Percentiles rank a stretch among this genome's conserved stretches.
These are phyloP conservation scores for Colletotrichum liaoningense DNA, from an alignment of 2,329 filamentous ascomycete species.

Conservation along the genomic window DNA sequence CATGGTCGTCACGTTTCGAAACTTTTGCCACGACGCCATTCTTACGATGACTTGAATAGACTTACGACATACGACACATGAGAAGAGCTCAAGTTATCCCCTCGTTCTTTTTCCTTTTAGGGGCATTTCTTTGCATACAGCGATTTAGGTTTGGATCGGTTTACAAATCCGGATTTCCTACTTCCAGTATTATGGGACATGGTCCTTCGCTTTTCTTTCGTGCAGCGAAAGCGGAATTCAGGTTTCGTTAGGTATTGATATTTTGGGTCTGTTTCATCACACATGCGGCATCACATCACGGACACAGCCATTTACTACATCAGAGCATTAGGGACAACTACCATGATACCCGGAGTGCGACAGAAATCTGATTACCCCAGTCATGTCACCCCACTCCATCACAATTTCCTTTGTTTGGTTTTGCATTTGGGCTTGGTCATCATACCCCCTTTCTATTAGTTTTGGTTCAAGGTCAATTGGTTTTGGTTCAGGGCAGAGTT, in stretches of 20 bases:
- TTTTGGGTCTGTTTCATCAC: neutral
- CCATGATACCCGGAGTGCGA: slow-evolving; percentile 39
- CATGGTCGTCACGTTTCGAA: neutral
- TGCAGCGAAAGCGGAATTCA: neutral
- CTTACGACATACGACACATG: neutral
- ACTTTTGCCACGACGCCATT: neutral
- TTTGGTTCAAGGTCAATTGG: neutral
- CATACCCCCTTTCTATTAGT: slow-evolving; percentile 24
- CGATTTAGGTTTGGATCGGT: slow-evolving; percentile 18
- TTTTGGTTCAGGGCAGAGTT: slow-evolving; percentile 3
- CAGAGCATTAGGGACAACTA: slow-evolving; percentile 37
- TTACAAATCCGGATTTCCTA: neutral
- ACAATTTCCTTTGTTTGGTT: slow-evolving; percentile 17
- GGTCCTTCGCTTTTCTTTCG: neutral
- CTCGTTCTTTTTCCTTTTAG: neutral
- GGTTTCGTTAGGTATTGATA: neutral
- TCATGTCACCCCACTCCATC: slow-evolving; percentile 37
- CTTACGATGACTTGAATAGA: neutral
- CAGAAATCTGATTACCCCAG: slow-evolving; percentile 36
- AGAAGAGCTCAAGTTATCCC: neutral
- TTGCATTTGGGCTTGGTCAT: slow-evolving; percentile 14
- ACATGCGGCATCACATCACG: slow-evolving; percentile 29
- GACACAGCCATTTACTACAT: slow-evolving; percentile 26
- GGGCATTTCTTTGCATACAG: slow-evolving; percentile 22
- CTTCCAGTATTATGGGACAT: neutral